Evolutionary conservation across 2,329 filamentous ascomycete species (phyloP), one percentile per base, ranked within the genome.

Genomic region (Cordyceps fumosorosea): DNA sequence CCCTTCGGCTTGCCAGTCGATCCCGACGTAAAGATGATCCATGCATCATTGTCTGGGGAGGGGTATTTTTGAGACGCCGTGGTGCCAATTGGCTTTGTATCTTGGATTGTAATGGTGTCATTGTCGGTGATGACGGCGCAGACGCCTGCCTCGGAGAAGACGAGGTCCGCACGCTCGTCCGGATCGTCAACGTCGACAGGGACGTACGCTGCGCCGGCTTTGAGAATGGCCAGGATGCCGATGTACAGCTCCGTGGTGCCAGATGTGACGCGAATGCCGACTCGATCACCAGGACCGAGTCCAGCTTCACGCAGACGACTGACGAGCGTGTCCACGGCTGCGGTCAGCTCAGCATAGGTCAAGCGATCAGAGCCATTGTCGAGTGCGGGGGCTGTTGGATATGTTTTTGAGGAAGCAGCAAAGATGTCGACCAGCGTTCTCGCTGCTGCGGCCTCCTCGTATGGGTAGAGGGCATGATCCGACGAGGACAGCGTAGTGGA

Each of bases 11-110:
- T 63, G 22, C 62, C 62, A 7, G 62, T 63, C 18, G 62, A 61
- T 29, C 62, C 62, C 2, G 62, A 63, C 11, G 68, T 70, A 53
- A 67, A 69, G 37, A 70, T 69, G 44, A 69, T 66, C 66, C 66
- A 68, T 12, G 66, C 66, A 29, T 68, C 66, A 47, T 68, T 56
- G 12, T 66, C 65, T 10, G 56, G 52, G 1, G 44, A 32, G 7
- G 66, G 66, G 3, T 12, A 7, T 29, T 26, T 45, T 18, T 50
- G 55, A 6, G 60, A 53, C 12, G 44, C 18, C 20, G 51, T 48
- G 40, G 3, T 44, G 26, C 57, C 63, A 5, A 47, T 29, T 2
- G 63, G 47, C 6, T 63, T 42, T 18, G 44, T 20, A 12, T 56
- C 42, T 22, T 55, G 59, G 12, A 50, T 14, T n/a, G 64, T 66